Percentiles rank a stretch among this genome's conserved stretches.
phyloP scores from a whole-genome alignment of 2,329 filamentous ascomycete genomes.

The Ophioceras dolichostomum region DNA sequence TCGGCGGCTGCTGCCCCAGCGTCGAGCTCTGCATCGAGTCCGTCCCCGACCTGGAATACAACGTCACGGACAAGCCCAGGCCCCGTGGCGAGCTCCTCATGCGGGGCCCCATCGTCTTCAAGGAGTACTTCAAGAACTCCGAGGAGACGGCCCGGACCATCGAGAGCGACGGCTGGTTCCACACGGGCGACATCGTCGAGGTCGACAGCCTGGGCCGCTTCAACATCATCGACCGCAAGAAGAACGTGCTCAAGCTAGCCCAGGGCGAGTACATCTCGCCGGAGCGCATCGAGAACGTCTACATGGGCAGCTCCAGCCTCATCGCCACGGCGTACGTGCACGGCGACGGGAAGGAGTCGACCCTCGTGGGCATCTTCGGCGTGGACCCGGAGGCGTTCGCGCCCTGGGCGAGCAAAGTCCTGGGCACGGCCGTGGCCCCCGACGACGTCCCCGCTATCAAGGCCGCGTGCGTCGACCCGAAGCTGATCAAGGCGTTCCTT shows the following conservation, averaged over 20 bases:
- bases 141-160: slow-evolving; percentile 77
- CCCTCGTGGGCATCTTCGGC: slow-evolving; percentile 77
- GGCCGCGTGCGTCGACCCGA: slow-evolving; percentile 53
- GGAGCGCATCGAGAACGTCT: slow-evolving; percentile 93
- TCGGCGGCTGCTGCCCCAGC: slow-evolving; percentile 57
- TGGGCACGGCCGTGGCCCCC: slow-evolving; percentile 49
- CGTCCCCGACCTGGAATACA: slow-evolving; percentile 90
- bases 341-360: slow-evolving; percentile 72
- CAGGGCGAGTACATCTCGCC: slow-evolving; percentile 98
- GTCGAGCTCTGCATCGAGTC: slow-evolving; percentile 72
- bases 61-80: slow-evolving; percentile 72
- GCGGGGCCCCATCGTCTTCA: slow-evolving; percentile 69
- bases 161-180: slow-evolving; percentile 90
- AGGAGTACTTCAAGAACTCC: slow-evolving; percentile 79
- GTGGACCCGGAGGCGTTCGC: slow-evolving; percentile 79
- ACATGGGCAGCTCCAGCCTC: slow-evolving; percentile 67
- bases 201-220: slow-evolving; percentile 80
- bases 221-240: slow-evolving; percentile 89
- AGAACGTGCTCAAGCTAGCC: slow-evolving; percentile 97
- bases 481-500: slow-evolving; percentile 62
- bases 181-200: slow-evolving; percentile 81
- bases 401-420: slow-evolving; percentile 62
- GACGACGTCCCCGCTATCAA: slow-evolving; percentile 57
- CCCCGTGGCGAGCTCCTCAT: slow-evolving; percentile 85
- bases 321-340: slow-evolving; percentile 79